These are phyloP conservation scores for Papiliotrema flavescens DNA, from an alignment of 1,284 basidiomycete genomes.

Conservation along the genomic window DNA sequence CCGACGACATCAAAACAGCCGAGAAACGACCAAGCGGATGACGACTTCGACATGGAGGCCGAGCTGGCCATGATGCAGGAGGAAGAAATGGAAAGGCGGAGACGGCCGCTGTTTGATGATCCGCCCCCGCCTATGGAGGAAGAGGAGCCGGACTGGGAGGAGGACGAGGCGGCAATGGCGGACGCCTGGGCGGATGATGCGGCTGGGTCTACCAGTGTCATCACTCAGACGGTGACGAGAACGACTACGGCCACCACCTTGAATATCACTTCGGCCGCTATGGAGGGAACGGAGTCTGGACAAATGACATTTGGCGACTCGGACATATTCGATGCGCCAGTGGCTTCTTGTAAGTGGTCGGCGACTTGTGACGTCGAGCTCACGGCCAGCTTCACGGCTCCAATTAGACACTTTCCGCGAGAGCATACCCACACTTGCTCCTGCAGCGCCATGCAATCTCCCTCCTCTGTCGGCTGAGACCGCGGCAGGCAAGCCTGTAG, in stretches of 20 bases:
- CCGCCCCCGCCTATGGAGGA: slow-evolving; percentile 24
- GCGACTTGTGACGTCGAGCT: neutral
- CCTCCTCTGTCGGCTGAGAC: slow-evolving; percentile 28
- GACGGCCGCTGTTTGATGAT: neutral
- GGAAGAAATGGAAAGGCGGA: neutral
- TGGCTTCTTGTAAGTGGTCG: slow-evolving; percentile 23
- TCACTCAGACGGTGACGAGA: neutral
- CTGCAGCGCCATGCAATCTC: slow-evolving; percentile 3
- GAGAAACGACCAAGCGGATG: neutral
- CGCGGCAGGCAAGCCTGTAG: slow-evolving; percentile 27
- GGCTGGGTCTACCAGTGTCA: neutral
- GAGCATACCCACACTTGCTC: neutral
- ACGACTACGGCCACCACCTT: too few relatives aligned
- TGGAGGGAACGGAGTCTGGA: too few relatives aligned
- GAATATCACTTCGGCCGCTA: too few relatives aligned
- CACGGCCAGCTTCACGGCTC: slow-evolving; percentile 21
- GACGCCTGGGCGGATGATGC: too few relatives aligned
- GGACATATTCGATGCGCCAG: slow-evolving; percentile 18
- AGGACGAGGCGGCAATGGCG: slow-evolving; percentile 24
- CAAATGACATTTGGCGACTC: slow-evolving; percentile 9
- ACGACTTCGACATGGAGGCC: slow-evolving; percentile 5
- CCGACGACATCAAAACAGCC: neutral
- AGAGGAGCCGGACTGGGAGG: slow-evolving; percentile 28
- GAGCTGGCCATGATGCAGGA: slow-evolving; percentile 2
- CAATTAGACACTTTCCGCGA: slow-evolving; percentile 16